Conservation (phyloP, 2,329 filamentous ascomycete genomes). For the Penicillium aurantiogriseum region DNA sequence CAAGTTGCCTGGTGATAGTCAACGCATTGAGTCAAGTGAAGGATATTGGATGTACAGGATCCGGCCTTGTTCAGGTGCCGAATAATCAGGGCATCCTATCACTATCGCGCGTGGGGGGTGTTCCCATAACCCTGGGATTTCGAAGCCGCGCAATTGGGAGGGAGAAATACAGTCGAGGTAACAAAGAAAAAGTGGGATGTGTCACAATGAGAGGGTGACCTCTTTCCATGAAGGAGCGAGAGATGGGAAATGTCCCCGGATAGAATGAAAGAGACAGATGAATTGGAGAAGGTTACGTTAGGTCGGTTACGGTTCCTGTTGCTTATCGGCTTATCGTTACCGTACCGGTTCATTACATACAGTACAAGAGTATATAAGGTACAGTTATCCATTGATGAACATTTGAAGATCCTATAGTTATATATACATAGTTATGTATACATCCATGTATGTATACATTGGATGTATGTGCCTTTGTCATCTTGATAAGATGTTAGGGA, state of each 20-base stretch:
- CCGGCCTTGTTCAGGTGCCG: conserved; percentile 15
- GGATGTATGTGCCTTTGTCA: not conserved
- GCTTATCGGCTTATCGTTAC: conserved; percentile 13
- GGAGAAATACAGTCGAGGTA: not conserved
- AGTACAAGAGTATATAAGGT: too few species aligned
- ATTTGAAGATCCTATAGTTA: not conserved
- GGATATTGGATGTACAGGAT: conserved; percentile 7
- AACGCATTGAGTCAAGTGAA: conserved; percentile 22
- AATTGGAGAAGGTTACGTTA: conserved; percentile 11
- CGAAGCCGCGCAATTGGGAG: conserved; percentile 1
- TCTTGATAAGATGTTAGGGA: not conserved
- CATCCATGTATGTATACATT: not conserved
- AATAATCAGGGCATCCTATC: conserved; percentile 20
- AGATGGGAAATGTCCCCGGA: conserved; percentile 8
- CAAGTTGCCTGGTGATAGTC: conserved; percentile 5
- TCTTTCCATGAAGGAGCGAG: conserved; percentile 7
- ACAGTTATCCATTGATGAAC: not conserved
- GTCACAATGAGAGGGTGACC: conserved; percentile 8
- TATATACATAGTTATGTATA: not conserved
- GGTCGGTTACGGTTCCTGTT: conserved; percentile 2
- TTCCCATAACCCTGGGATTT: conserved; percentile 11
- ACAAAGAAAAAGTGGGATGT: conserved; percentile 3
- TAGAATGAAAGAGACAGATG: conserved; percentile 8
- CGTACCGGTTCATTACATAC: not conserved
- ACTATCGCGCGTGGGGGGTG: conserved; percentile 7